Evolutionary conservation across 106 monocot species (phyloP).

Genomic region (Agapanthus africanus): DNA sequence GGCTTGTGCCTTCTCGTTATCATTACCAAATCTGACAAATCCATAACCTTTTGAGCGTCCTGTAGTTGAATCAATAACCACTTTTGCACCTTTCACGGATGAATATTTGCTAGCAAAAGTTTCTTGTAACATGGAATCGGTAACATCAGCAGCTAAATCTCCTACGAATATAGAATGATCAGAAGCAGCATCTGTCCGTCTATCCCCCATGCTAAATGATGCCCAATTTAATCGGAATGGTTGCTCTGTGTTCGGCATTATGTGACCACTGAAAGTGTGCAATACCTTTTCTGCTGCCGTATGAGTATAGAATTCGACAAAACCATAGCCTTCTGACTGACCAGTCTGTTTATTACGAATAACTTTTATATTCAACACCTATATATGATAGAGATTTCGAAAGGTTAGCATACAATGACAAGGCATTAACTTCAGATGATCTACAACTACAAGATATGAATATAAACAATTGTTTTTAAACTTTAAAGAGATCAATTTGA

Average conservation of each 20-base stretch:
- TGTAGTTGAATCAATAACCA: conserved; percentile 77
- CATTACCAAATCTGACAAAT: conserved; percentile 80
- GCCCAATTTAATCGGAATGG: conserved; percentile 78
- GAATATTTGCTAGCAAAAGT: conserved; percentile 55
- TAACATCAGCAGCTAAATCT: conserved; percentile 77
- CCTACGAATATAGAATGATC: conserved; percentile 82
- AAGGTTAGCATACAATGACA: not conserved
- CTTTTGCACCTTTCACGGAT: conserved; percentile 79
- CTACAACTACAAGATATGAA: no score
- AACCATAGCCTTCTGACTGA: conserved; percentile 76
- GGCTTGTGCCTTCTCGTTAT: conserved; percentile 56
- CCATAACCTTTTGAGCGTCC: conserved; percentile 82
- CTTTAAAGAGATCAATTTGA: no score
- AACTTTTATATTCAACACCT: conserved; percentile 61
- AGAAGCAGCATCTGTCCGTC: conserved; percentile 45
- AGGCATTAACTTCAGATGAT: no score
- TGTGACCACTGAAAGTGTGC: conserved; percentile 37
- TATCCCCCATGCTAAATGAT: conserved; percentile 79
- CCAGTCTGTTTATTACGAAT: conserved; percentile 75
- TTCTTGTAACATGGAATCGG: conserved; percentile 58
- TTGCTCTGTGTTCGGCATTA: conserved; percentile 70
- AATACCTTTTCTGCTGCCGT: conserved; percentile 57
- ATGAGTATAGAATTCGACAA: conserved; percentile 71
- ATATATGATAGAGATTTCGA: not conserved
- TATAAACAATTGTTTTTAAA: no score